phyloP scores from a whole-genome alignment of 768 basidiomycete genomes.

The Auriscalpium vulgare region DNA sequence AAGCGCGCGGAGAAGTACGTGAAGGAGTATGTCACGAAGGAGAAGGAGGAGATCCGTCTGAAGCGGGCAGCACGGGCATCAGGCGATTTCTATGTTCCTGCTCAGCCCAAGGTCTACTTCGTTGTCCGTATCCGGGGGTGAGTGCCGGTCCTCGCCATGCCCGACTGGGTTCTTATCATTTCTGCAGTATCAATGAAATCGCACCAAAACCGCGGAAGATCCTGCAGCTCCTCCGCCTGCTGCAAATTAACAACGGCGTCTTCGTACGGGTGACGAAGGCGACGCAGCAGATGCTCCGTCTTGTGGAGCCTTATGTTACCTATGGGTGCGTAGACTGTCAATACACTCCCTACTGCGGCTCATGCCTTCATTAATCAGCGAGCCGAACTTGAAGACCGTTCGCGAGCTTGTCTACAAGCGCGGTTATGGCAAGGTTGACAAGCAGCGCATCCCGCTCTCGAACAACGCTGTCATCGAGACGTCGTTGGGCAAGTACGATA shows the following conservation, averaged over 20 bases:
- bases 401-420: slow-evolving; percentile 99
- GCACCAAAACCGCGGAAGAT: slow-evolving; percentile 99
- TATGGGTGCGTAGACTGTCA: slow-evolving; percentile 63
- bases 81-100: slow-evolving; percentile 96
- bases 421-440: slow-evolving; percentile 96
- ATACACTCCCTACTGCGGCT: background rate
- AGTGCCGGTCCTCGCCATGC: slow-evolving; percentile 25
- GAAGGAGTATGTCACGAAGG: slow-evolving; percentile 88
- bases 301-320: slow-evolving; percentile 95
- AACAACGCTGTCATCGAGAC: slow-evolving; percentile 93
- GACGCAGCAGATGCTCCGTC: slow-evolving; percentile 95
- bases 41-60: slow-evolving; percentile 94
- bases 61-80: slow-evolving; percentile 86
- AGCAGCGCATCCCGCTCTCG: slow-evolving; percentile 91
- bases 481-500: slow-evolving; percentile 85
- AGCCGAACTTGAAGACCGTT: slow-evolving; percentile 93
- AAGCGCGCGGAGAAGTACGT: slow-evolving; percentile 98
- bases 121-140: slow-evolving; percentile 96
- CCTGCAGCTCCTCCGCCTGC: slow-evolving; percentile 93
- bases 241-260: slow-evolving; percentile 99
- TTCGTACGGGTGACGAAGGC: slow-evolving; percentile 97
- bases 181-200: slow-evolving; percentile 92
- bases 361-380: slow-evolving; percentile 35
- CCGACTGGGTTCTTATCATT: background rate
- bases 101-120: slow-evolving; percentile 95